phyloP scores from a whole-genome alignment of 2,329 filamentous ascomycete species.

The Hirsutella thompsonii region DNA sequence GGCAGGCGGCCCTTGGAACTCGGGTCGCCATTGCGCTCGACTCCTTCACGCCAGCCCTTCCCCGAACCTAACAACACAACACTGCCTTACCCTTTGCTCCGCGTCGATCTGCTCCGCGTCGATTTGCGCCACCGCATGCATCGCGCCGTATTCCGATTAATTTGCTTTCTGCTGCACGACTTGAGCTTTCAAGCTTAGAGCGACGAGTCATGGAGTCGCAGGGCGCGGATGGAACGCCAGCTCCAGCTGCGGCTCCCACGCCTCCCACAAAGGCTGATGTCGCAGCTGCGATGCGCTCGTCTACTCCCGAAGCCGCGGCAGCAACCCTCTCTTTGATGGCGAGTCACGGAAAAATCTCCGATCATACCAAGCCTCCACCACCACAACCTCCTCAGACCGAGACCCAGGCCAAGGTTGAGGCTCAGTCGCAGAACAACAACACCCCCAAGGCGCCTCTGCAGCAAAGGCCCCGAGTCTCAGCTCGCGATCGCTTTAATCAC shows the following conservation, averaged over 20 bases:
- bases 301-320: too few species aligned
- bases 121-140: background rate
- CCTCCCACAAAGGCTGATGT: background rate
- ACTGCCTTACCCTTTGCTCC: too few species aligned
- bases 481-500: slow-evolving; percentile 42
- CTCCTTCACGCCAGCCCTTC: too few species aligned
- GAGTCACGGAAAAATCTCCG: too few species aligned
- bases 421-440: slow-evolving; percentile 5
- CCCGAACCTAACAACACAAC: too few species aligned
- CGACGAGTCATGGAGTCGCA: background rate
- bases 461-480: slow-evolving; percentile 14
- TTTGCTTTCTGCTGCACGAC: background rate
- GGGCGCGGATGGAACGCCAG: background rate
- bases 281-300: background rate
- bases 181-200: background rate
- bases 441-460: slow-evolving; percentile 10
- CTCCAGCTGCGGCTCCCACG: background rate
- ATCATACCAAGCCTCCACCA: too few species aligned
- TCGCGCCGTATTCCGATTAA: background rate
- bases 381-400: too few species aligned
- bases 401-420: too few species aligned
- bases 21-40: too few species aligned
- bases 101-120: too few species aligned
- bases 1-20: too few species aligned
- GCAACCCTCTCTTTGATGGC: too few species aligned